Evolutionary conservation across 208 protist species (phyloP).

Genomic region (Leishmania braziliensis): DNA sequence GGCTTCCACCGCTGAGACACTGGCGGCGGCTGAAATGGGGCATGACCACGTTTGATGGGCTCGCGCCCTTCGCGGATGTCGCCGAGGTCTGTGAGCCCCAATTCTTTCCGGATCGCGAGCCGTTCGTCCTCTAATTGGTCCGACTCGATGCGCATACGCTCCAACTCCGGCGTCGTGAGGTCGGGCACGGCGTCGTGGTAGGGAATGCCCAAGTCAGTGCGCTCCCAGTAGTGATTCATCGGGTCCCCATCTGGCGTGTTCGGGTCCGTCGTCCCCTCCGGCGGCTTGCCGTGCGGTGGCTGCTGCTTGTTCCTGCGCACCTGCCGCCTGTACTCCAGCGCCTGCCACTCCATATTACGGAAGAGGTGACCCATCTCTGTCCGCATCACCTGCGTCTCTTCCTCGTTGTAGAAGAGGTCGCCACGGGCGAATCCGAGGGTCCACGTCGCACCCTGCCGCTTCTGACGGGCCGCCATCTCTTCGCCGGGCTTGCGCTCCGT

Average conservation of each 20-base stretch:
- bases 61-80: slow-evolving; percentile 85
- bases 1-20: slow-evolving; percentile 87
- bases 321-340: slow-evolving; percentile 90
- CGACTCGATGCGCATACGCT: slow-evolving; percentile 80
- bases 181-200: slow-evolving; percentile 89
- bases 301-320: slow-evolving; percentile 85
- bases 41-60: slow-evolving; percentile 65
- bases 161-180: slow-evolving; percentile 83
- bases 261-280: slow-evolving; percentile 81
- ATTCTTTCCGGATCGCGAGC: slow-evolving; percentile 77
- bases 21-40: slow-evolving; percentile 77
- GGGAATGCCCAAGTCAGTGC: slow-evolving; percentile 85
- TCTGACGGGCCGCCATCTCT: slow-evolving; percentile 58
- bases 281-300: slow-evolving; percentile 75
- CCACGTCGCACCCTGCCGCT: slow-evolving; percentile 80
- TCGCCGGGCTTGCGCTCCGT: slow-evolving; percentile 68
- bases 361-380: slow-evolving; percentile 84
- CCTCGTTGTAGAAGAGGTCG: slow-evolving; percentile 92
- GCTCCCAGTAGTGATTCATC: slow-evolving; percentile 89
- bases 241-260: slow-evolving; percentile 71
- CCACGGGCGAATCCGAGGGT: slow-evolving; percentile 85
- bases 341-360: slow-evolving; percentile 91
- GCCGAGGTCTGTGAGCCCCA: slow-evolving; percentile 84
- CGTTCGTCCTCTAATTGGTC: slow-evolving; percentile 88
- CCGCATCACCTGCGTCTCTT: slow-evolving; percentile 91